phyloP scores from a whole-genome alignment of 768 basidiomycete species.

The Tubosaeta sp. region DNA sequence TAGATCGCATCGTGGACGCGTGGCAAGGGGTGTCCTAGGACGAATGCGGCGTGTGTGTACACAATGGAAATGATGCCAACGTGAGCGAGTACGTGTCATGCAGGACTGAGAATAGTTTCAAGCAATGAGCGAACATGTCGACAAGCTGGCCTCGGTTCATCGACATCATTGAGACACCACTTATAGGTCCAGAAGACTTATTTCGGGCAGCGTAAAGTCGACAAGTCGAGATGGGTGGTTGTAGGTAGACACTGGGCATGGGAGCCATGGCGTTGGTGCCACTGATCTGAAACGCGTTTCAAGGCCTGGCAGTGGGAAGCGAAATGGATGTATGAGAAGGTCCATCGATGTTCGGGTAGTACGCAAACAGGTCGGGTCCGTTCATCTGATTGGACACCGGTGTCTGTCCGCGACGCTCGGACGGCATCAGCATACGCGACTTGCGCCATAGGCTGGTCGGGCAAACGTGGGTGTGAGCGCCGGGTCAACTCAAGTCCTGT shows the following conservation, averaged over 20 bases:
- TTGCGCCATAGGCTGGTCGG: too few species aligned
- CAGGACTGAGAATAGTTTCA: too few species aligned
- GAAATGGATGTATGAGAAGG: not conserved
- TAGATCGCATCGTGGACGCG: conserved; percentile 60
- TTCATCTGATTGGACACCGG: too few species aligned
- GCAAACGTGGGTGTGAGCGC: too few species aligned
- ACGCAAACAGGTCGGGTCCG: too few species aligned
- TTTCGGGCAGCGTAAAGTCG: not conserved
- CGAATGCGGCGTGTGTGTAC: not conserved
- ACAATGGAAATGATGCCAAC: not conserved
- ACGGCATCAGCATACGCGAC: too few species aligned
- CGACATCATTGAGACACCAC: not conserved
- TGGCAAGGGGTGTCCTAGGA: conserved; percentile 40
- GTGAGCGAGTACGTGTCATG: not conserved
- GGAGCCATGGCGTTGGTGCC: not conserved
- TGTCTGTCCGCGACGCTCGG: too few species aligned
- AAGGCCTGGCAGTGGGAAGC: not conserved
- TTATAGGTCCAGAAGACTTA: not conserved
- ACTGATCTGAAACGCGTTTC: not conserved
- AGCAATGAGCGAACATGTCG: not conserved
- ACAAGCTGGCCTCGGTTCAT: not conserved
- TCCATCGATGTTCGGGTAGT: not conserved
- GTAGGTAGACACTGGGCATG: not conserved
- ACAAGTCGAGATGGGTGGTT: not conserved
- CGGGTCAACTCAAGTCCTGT: too few species aligned